Evolutionary conservation across 1,139 yeast species (phyloP).

Genomic region (Sugiyamaella paludigena): DNA sequence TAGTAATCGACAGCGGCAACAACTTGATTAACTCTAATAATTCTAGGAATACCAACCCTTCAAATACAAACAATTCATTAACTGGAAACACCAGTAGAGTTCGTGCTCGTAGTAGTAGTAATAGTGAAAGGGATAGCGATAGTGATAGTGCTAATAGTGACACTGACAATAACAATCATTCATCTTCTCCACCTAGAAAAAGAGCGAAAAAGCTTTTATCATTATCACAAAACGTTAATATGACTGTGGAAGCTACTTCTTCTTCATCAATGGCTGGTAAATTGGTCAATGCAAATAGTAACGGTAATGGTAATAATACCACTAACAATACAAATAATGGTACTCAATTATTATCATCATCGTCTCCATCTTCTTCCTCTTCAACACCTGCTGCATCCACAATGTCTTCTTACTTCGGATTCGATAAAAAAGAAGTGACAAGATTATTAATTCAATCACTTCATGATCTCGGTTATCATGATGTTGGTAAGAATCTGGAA

Average conservation of each 20-base stretch:
- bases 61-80: no score
- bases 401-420: slow-evolving; percentile 26
- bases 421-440: slow-evolving; percentile 45
- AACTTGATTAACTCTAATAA: no score
- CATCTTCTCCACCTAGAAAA: not conserved
- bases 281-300: slow-evolving; percentile 1
- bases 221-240: not conserved
- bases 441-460: slow-evolving; percentile 50
- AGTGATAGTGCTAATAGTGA: not conserved
- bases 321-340: not conserved
- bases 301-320: not conserved
- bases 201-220: not conserved
- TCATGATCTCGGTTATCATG: slow-evolving; percentile 48
- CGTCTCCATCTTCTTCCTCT: not conserved
- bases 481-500: slow-evolving; percentile 43
- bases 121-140: not conserved
- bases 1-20: no score
- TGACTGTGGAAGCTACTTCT: not conserved
- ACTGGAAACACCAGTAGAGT: no score
- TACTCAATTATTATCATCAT: not conserved
- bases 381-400: not conserved
- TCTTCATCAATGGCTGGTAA: not conserved
- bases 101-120: not conserved
- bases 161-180: not conserved
- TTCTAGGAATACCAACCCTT: no score